Conservation (phyloP, 2,329 filamentous ascomycete species). For the Aspergillus clavatus region DNA sequence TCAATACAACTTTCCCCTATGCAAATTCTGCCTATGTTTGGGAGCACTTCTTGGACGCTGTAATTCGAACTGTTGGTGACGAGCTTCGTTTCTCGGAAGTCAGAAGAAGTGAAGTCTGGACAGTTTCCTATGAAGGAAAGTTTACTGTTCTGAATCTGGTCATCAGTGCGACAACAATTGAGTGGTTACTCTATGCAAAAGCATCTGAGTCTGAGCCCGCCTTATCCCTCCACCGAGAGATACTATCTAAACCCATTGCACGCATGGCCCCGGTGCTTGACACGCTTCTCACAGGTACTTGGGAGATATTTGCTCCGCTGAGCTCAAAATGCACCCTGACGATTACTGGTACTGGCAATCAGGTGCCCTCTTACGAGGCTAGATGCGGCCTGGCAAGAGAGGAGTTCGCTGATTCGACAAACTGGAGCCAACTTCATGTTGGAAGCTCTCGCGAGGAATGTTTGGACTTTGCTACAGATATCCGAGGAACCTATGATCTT, state of each 20-base stretch:
- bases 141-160: slow-evolving; percentile 23
- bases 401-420: slow-evolving; percentile 36
- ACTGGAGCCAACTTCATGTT: slow-evolving; percentile 45
- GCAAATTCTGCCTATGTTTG: slow-evolving; percentile 22
- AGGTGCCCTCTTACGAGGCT: slow-evolving; percentile 37
- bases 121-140: slow-evolving; percentile 25
- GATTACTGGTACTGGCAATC: slow-evolving; percentile 32
- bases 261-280: slow-evolving; percentile 37
- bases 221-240: slow-evolving; percentile 38
- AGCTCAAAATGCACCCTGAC: slow-evolving; percentile 30
- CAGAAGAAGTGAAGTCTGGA: slow-evolving; percentile 30
- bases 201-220: slow-evolving; percentile 35
- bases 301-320: slow-evolving; percentile 43
- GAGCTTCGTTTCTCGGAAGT: slow-evolving; percentile 28
- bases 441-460: slow-evolving; percentile 25
- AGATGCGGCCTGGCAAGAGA: slow-evolving; percentile 37
- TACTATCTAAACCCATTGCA: slow-evolving; percentile 46
- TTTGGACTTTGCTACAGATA: slow-evolving; percentile 29
- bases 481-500: slow-evolving; percentile 50
- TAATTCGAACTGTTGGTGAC: slow-evolving; percentile 23
- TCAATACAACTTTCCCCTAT: slow-evolving; percentile 10
- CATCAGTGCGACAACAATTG: slow-evolving; percentile 21
- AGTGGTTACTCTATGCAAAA: slow-evolving; percentile 49
- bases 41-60: slow-evolving; percentile 29
- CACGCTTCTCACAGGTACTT: slow-evolving; percentile 37